Evolutionary conservation across 306 rosid species (phyloP), one percentile per base, ranked within the genome.

Genomic region (Prunus fruticosa): DNA sequence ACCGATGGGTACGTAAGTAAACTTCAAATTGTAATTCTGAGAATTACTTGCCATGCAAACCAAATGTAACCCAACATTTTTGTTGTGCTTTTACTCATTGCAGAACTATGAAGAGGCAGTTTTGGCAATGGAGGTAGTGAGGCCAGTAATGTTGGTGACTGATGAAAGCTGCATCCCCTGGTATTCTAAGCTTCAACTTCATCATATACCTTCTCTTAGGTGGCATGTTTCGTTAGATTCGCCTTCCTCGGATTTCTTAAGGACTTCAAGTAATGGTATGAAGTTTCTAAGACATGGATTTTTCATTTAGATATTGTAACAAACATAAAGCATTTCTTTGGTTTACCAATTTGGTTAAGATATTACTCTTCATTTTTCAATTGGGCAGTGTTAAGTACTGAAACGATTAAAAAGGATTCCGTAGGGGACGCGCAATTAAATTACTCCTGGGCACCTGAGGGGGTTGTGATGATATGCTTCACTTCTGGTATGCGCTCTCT

Each of bases 101-200:
- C 76, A 95, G 98, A 87, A 84, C 83, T 84, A 83, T 77, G 87
- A 92, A 81, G 97, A 92, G 87, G 89, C 97, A 32, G 74, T 78
- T 76, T 79, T 78, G 50, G 98, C 98, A 66, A 83, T 95, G 79
- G 62, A 15, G 27, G 67, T 87, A 49, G 91, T 89, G 82, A 88
- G 74, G 72, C 98, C 97, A 45, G 89, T 86, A 74, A 82, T 95
- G 88, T 30, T 89, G 81, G 93, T 95, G 67, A 75, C 64, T 20
- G 98, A 95, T 64, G 87, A 87, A 67, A 83, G 91, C 82, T 86
- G 93, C 72, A 64, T 79, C 69, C 3, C 62, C 12, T 90, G 97
- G 98, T 83, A 72, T 80, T 84, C 76, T 8, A 83, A 84, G 82
- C 87, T 90, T 52, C 86, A 81, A 77, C 71, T 74, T 16, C n/a